Percentiles rank a stretch among this genome's conserved stretches.
Evolutionary conservation across 2,329 filamentous ascomycete species (phyloP).

Genomic region (Paracoccidioides brasiliensis): DNA sequence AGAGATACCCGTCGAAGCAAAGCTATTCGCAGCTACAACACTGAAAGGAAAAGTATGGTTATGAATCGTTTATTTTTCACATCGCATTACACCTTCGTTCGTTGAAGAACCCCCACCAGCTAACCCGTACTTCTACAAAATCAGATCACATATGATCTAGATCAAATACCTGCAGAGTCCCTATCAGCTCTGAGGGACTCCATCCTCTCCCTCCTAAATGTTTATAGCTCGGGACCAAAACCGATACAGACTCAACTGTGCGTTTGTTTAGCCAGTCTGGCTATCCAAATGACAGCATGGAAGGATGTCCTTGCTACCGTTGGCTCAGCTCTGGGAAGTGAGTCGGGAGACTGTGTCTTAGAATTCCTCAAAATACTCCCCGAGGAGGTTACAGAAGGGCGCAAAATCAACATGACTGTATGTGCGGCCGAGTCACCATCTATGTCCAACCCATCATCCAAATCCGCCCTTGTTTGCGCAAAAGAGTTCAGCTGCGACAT

Average conservation of each 20-base stretch:
- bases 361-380: constrained; percentile 95
- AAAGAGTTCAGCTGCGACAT: constrained; percentile 8
- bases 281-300: constrained; percentile 93
- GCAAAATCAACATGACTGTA: constrained; percentile 99
- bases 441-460: constrained; percentile 25
- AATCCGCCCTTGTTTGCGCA: constrained; percentile 22
- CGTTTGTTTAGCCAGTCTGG: constrained; percentile 85
- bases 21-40: constrained; percentile 91
- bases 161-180: constrained; percentile 68
- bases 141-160: constrained; percentile 91
- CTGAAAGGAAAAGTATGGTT: constrained; percentile 83
- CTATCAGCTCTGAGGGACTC: constrained; percentile 69
- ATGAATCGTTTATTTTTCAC: constrained; percentile 4
- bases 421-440: constrained; percentile 46
- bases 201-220: constrained; percentile 65
- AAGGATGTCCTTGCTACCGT: constrained; percentile 80
- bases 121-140: constrained; percentile 5
- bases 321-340: constrained; percentile 56
- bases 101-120: not conserved
- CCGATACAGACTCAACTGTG: constrained; percentile 80
- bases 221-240: constrained; percentile 70
- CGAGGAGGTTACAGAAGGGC: constrained; percentile 97
- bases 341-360: constrained; percentile 71
- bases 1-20: constrained; percentile 63
- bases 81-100: not conserved